A percentile compares a stretch with the other conserved stretches of the same genome.
Evolutionary conservation across 2,329 filamentous ascomycete species (phyloP).

Genomic region (Ilyonectria mors-panacis): DNA sequence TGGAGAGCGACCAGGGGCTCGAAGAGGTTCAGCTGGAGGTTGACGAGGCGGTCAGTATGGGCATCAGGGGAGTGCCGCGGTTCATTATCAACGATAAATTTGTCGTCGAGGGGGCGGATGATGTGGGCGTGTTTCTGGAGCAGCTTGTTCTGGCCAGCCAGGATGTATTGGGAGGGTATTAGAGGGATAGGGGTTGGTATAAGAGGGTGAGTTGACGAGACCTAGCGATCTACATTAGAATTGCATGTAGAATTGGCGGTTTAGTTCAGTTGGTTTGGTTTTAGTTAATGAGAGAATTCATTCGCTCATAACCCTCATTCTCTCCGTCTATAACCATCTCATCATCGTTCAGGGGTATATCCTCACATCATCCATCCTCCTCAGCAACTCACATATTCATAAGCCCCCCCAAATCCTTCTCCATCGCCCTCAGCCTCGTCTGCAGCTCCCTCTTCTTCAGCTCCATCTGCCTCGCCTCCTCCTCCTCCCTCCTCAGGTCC

Average conservation of each 20-base stretch:
- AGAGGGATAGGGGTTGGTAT: neutral
- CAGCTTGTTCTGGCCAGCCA: constrained; percentile 70
- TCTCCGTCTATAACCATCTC: constrained; percentile 21
- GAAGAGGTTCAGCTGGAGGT: constrained; percentile 72
- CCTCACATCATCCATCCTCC: constrained; percentile 16
- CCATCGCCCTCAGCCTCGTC: constrained; percentile 66
- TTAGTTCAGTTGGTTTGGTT: neutral
- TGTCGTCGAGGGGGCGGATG: constrained; percentile 80
- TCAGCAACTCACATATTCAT: constrained; percentile 62
- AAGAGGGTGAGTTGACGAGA: neutral
- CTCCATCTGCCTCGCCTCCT: constrained; percentile 72
- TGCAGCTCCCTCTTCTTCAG: constrained; percentile 70
- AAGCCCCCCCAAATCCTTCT: constrained; percentile 69
- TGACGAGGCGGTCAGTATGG: constrained; percentile 63
- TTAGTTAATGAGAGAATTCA: neutral
- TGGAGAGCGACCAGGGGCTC: constrained; percentile 69
- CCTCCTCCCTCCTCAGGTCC: constrained; percentile 78
- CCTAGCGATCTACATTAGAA: no score
- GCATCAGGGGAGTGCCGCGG: constrained; percentile 79
- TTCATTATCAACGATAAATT: constrained; percentile 80
- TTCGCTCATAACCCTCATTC: neutral
- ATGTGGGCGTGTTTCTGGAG: constrained; percentile 75
- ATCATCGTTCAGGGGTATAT: constrained; percentile 39
- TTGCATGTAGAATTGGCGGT: neutral
- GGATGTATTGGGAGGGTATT: constrained; percentile 31